These are phyloP conservation scores for Euryodendron excelsum DNA, from an alignment of 148 eudicot genomes.

Conservation along the genomic window DNA sequence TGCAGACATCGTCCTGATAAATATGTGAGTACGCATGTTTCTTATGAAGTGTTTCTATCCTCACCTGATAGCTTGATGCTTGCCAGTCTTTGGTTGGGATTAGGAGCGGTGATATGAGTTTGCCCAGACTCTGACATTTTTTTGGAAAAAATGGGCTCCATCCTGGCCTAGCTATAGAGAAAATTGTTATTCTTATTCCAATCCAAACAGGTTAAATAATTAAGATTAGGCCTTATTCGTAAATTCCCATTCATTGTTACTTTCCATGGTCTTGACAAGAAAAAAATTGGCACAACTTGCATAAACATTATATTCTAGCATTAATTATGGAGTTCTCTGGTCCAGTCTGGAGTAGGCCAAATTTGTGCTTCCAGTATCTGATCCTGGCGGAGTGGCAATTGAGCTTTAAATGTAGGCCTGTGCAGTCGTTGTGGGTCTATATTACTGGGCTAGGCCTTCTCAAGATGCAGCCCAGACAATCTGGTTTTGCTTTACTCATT, in stretches of 20 bases:
- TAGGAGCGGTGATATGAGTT: background rate
- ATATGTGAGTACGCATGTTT: slow-evolving; percentile 53
- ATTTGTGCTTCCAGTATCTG: background rate
- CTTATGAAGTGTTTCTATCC: background rate
- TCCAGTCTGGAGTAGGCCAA: too few relatives aligned
- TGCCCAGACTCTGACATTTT: background rate
- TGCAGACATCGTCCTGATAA: slow-evolving; percentile 83
- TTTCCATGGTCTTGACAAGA: background rate
- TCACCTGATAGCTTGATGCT: background rate
- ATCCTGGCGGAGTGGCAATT: background rate
- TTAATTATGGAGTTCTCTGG: too few relatives aligned
- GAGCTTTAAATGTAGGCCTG: background rate
- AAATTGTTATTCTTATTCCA: too few relatives aligned
- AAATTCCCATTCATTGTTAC: background rate
- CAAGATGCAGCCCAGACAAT: too few relatives aligned
- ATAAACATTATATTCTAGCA: background rate
- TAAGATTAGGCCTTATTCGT: background rate
- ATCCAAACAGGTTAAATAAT: background rate
- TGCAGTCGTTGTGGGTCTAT: background rate
- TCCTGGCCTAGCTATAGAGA: too few relatives aligned
- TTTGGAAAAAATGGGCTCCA: background rate
- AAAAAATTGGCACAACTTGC: background rate
- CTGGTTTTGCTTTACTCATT: background rate
- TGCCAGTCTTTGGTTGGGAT: background rate
- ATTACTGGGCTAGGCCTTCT: too few relatives aligned